phyloP scores from a whole-genome alignment of 1,284 basidiomycete species.

The Anthracocystis panici-leucophaei region DNA sequence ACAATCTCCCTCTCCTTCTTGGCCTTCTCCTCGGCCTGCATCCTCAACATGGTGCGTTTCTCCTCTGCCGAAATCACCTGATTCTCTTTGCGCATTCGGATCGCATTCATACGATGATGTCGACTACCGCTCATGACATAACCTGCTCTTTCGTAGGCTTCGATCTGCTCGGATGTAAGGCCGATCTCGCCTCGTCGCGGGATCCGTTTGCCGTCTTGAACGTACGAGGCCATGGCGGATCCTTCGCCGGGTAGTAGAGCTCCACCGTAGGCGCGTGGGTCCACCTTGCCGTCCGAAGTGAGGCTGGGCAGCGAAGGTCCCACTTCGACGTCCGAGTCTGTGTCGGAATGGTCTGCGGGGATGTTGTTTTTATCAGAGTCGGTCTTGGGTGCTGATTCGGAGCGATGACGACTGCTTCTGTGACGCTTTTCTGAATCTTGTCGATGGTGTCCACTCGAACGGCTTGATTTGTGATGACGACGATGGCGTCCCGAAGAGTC shows the following conservation, averaged over 20 bases:
- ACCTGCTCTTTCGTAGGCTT: conserved; percentile 85
- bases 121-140: conserved; percentile 98
- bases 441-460: conserved; percentile 16
- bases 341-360: not conserved
- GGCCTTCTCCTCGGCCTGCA: conserved; percentile 91
- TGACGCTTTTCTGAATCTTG: conserved; percentile 17
- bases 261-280: conserved; percentile 75
- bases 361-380: conserved; percentile 7
- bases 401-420: conserved; percentile 22
- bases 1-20: conserved; percentile 80
- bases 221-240: conserved; percentile 94
- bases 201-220: conserved; percentile 89
- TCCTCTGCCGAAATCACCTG: conserved; percentile 96
- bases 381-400: conserved; percentile 11
- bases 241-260: conserved; percentile 93
- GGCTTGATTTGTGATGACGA: conserved; percentile 24
- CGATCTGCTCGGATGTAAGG: conserved; percentile 86
- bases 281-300: conserved; percentile 34
- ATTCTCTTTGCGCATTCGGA: conserved; percentile 97
- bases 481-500: conserved; percentile 20
- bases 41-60: conserved; percentile 89
- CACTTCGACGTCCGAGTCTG: conserved; percentile 29
- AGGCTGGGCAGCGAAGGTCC: conserved; percentile 36
- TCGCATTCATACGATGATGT: conserved; percentile 86
- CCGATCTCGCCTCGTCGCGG: conserved; percentile 99